These are phyloP conservation scores for Thalassiosira hispida DNA, from an alignment of 352 stramenopile genomes.

Conservation along the genomic window DNA sequence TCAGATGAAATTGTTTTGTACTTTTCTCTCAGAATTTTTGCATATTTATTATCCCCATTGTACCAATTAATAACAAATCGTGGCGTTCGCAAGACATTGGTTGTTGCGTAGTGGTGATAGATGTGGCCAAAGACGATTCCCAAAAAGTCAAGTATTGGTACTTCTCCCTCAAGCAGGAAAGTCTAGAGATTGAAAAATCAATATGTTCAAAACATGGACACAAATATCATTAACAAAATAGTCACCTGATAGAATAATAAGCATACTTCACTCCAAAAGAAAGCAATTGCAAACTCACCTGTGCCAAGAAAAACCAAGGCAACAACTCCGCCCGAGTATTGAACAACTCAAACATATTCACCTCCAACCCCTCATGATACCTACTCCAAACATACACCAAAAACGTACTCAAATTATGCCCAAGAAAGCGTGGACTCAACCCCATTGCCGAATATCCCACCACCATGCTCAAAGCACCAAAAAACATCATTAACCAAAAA, in stretches of 20 bases:
- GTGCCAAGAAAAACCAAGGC: constrained; percentile 85
- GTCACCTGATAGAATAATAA: constrained; percentile 9
- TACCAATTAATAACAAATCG: constrained; percentile 80
- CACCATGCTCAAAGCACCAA: constrained; percentile 77
- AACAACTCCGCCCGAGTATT: constrained; percentile 80
- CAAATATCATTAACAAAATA: constrained; percentile 1
- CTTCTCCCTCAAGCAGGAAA: constrained; percentile 85
- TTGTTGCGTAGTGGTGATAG: constrained; percentile 83
- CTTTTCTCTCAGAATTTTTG: constrained; percentile 66
- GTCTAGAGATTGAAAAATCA: constrained; percentile 58
- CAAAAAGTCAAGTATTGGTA: constrained; percentile 83
- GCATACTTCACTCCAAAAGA: neutral
- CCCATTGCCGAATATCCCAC: constrained; percentile 73
- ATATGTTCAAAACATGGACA: constrained; percentile 6
- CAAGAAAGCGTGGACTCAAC: constrained; percentile 78
- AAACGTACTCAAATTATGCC: constrained; percentile 86
- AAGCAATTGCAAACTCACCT: constrained; percentile 62
- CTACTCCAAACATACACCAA: constrained; percentile 86
- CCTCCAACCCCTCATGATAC: constrained; percentile 83
- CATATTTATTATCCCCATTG: constrained; percentile 62
- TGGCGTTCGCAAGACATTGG: constrained; percentile 68
- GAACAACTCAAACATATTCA: constrained; percentile 87
- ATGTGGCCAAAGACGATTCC: constrained; percentile 87
- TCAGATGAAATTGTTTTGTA: constrained; percentile 84
- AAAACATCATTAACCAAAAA: constrained; percentile 86